phyloP scores from a whole-genome alignment of 768 basidiomycete genomes.

The Symmetrospora coprosmae region DNA sequence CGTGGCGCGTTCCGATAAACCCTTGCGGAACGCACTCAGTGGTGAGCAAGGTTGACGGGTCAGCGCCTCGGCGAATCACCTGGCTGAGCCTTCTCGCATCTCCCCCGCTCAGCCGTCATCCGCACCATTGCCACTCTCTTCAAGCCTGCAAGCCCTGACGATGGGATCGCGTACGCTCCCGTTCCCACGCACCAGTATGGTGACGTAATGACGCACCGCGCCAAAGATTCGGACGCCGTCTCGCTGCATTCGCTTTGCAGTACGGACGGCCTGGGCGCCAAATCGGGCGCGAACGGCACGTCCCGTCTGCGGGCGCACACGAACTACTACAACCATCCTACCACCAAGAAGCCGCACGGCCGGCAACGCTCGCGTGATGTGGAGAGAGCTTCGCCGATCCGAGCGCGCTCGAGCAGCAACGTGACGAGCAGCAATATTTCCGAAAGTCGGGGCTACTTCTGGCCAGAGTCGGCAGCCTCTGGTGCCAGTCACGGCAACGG shows the following conservation, averaged over 20 bases:
- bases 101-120: background rate
- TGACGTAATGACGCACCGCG: background rate
- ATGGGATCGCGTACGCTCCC: too few relatives aligned
- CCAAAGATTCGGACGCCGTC: background rate
- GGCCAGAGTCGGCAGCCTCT: background rate
- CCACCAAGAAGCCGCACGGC: background rate
- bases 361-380: slow-evolving; percentile 15
- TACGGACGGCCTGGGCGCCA: background rate
- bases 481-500: too few relatives aligned
- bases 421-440: too few relatives aligned
- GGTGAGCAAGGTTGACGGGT: background rate
- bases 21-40: background rate
- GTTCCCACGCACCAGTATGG: background rate
- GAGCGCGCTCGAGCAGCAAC: background rate
- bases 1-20: too few relatives aligned
- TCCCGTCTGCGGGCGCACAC: background rate
- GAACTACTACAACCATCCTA: too few relatives aligned
- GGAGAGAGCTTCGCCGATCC: slow-evolving; percentile 11
- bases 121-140: too few relatives aligned
- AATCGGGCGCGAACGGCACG: background rate
- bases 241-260: background rate
- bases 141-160: too few relatives aligned
- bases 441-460: too few relatives aligned
- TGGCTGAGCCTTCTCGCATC: background rate
- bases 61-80: background rate